Percentiles rank a stretch among this genome's conserved stretches.
phyloP scores from a whole-genome alignment of 228 moss, liverwort and hornwort genomes.

The Sphagnum magellanicum region DNA sequence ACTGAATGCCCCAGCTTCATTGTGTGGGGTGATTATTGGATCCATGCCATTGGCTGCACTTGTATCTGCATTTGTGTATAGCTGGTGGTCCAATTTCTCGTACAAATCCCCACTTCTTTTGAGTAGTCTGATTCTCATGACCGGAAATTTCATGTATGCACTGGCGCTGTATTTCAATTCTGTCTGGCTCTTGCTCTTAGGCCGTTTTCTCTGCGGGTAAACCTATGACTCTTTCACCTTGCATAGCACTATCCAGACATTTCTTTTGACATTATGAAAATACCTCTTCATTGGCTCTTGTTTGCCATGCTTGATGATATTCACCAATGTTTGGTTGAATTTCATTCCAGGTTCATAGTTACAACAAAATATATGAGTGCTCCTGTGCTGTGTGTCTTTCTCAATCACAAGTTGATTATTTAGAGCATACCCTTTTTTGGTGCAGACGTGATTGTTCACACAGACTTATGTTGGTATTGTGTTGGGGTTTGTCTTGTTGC shows the following conservation, averaged over 20 bases:
- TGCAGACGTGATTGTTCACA: not conserved
- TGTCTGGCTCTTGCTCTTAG: constrained; percentile 46
- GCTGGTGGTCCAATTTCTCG: constrained; percentile 63
- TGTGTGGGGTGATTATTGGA: constrained; percentile 60
- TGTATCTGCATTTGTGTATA: constrained; percentile 45
- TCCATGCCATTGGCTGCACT: constrained; percentile 60
- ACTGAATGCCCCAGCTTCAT: constrained; percentile 40
- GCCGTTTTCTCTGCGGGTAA: constrained; percentile 56
- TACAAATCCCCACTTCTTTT: constrained; percentile 47
- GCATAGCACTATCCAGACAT: no score
- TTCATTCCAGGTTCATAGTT: no score
- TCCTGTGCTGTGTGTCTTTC: no score
- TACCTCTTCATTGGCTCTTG: no score
- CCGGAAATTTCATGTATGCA: constrained; percentile 52
- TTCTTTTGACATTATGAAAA: no score
- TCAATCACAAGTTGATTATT: no score
- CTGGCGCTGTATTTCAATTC: constrained; percentile 55
- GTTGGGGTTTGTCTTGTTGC: constrained; percentile 2
- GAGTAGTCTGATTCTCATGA: constrained; percentile 36
- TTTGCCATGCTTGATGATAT: no score
- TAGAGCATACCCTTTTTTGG: no score
- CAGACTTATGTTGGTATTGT: not conserved
- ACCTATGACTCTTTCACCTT: no score
- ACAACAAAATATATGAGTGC: no score
- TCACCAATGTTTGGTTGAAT: no score